Evolutionary conservation across 495 filamentous ascomycete species (phyloP).

Genomic region (Penicillium malachiteum): DNA sequence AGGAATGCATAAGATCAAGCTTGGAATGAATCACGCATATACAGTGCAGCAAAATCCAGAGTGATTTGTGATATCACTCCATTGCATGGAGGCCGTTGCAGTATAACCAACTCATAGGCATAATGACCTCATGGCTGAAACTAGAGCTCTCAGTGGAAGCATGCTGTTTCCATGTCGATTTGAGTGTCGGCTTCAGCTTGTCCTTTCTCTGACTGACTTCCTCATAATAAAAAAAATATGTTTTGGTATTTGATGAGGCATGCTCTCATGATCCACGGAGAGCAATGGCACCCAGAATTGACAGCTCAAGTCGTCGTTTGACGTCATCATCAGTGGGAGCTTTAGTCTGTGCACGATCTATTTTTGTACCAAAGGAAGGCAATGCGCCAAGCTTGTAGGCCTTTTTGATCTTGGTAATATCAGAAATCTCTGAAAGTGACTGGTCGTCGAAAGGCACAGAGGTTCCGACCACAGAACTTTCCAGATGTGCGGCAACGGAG

Average conservation of each 20-base stretch:
- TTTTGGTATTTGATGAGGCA: neutral
- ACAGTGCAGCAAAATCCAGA: too few relatives aligned
- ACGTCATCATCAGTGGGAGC: slow-evolving; percentile 23
- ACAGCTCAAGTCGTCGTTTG: slow-evolving; percentile 56
- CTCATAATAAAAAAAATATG: neutral
- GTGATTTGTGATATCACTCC: too few relatives aligned
- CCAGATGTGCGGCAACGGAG: slow-evolving; percentile 62
- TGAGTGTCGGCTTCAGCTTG: neutral
- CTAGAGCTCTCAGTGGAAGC: too few relatives aligned
- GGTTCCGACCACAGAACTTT: slow-evolving; percentile 58
- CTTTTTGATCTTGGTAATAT: slow-evolving; percentile 72
- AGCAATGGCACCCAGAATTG: slow-evolving; percentile 70
- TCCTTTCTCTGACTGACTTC: neutral
- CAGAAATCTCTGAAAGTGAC: slow-evolving; percentile 53
- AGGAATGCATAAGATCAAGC: too few relatives aligned
- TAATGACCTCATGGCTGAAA: too few relatives aligned
- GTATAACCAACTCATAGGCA: too few relatives aligned
- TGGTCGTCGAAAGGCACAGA: slow-evolving; percentile 63
- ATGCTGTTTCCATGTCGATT: neutral
- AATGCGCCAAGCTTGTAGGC: slow-evolving; percentile 73
- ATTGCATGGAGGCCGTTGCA: too few relatives aligned
- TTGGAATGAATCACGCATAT: too few relatives aligned
- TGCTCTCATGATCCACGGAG: slow-evolving; percentile 53
- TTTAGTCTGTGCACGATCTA: slow-evolving; percentile 15
- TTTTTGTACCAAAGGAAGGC: slow-evolving; percentile 32